Evolutionary conservation across 495 filamentous ascomycete genomes (phyloP).

Genomic region (Penicillium desertorum): DNA sequence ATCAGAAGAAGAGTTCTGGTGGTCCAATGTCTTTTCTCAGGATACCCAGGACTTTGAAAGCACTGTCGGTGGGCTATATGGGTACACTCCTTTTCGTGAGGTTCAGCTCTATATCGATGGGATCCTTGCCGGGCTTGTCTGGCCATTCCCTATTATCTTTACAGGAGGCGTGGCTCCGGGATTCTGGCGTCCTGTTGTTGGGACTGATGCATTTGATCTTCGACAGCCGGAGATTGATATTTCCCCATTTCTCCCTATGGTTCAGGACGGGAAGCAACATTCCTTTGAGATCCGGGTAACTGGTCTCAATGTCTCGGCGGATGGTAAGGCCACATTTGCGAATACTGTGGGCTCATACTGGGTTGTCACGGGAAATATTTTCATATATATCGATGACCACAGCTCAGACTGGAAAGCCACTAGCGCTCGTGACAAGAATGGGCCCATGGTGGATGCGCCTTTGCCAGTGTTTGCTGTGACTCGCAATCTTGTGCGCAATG

Average conservation of each 20-base stretch:
- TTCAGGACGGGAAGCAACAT: slow-evolving; percentile 55
- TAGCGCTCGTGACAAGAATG: background rate
- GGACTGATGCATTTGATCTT: slow-evolving; percentile 81
- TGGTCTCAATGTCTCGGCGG: background rate
- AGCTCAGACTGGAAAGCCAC: background rate
- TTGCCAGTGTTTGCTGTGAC: background rate
- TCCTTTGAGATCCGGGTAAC: background rate
- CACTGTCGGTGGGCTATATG: slow-evolving; percentile 55
- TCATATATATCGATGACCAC: background rate
- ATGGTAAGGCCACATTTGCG: background rate
- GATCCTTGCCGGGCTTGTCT: slow-evolving; percentile 71
- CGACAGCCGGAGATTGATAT: slow-evolving; percentile 83
- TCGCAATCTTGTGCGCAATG: background rate
- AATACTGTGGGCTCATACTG: background rate
- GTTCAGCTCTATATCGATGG: slow-evolving; percentile 79
- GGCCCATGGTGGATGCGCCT: background rate
- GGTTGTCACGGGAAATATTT: background rate
- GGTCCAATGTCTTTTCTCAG: slow-evolving; percentile 70
- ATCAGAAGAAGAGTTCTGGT: slow-evolving; percentile 84
- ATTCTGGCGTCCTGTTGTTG: slow-evolving; percentile 36
- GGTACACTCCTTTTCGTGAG: slow-evolving; percentile 78
- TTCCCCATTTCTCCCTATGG: slow-evolving; percentile 68
- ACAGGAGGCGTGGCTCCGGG: slow-evolving; percentile 51
- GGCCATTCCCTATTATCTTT: slow-evolving; percentile 87
- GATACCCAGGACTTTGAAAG: slow-evolving; percentile 54